phyloP scores from a whole-genome alignment of 192 early-diverging fungal species.

The Phycomyces nitens region DNA sequence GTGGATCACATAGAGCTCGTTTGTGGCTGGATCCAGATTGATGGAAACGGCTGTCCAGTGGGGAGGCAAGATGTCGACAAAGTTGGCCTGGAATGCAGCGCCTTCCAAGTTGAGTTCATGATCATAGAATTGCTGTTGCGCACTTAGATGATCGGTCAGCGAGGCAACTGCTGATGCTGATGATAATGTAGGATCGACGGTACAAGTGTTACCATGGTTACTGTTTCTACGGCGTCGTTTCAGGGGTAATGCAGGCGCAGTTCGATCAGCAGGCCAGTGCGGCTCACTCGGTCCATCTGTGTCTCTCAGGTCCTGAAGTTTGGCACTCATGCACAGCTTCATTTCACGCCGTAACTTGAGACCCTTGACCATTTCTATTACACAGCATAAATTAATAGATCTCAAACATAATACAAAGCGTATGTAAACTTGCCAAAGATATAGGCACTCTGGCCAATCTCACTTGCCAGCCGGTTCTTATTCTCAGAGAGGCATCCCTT shows the following conservation, averaged over 20 bases:
- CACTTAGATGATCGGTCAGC: too few species aligned
- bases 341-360: conserved; percentile 61
- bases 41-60: conserved; percentile 78
- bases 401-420: too few species aligned
- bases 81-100: conserved; percentile 42
- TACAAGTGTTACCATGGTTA: too few species aligned
- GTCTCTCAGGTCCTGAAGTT: conserved; percentile 25
- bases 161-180: too few species aligned
- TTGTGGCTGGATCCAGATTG: conserved; percentile 62
- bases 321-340: conserved; percentile 42
- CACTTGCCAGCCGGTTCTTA: conserved; percentile 4
- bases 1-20: conserved; percentile 72
- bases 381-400: too few species aligned
- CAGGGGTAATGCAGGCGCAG: too few species aligned
- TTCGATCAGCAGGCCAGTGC: neutral
- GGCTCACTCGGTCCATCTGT: neutral
- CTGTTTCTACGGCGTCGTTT: too few species aligned
- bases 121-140: conserved; percentile 35
- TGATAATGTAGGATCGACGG: too few species aligned
- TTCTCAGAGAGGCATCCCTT: conserved; percentile 6
- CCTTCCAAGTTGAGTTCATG: conserved; percentile 37
- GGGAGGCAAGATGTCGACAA: conserved; percentile 57
- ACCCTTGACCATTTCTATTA: conserved; percentile 57
- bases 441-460: conserved; percentile 36
- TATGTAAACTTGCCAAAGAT: conserved; percentile 57